Evolutionary conservation across 2,329 filamentous ascomycete genomes (phyloP).

Genomic region (Fusarium nanum): DNA sequence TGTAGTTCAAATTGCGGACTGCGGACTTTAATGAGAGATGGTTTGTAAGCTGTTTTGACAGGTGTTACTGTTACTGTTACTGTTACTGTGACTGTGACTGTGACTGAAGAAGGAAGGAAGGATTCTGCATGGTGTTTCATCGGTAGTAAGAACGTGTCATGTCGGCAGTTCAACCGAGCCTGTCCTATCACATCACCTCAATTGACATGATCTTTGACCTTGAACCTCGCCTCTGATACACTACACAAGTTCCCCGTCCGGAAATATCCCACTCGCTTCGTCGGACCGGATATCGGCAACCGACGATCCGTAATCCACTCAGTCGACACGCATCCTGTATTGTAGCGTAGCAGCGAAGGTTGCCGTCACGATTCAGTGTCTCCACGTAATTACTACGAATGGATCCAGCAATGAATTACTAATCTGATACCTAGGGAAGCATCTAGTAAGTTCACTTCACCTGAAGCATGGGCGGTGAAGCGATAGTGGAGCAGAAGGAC

Average conservation of each 20-base stretch:
- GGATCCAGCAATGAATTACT: slow-evolving; percentile 17
- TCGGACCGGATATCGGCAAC: slow-evolving; percentile 23
- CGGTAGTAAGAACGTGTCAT: background rate
- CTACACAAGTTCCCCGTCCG: background rate
- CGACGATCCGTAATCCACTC: slow-evolving; percentile 19
- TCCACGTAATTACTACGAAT: background rate
- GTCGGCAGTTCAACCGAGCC: background rate
- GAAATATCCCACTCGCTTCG: slow-evolving; percentile 4
- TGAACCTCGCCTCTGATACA: background rate
- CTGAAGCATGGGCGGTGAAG: slow-evolving; percentile 26
- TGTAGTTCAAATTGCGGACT: background rate
- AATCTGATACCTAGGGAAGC: slow-evolving; percentile 27
- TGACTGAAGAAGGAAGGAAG: background rate
- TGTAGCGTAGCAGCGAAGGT: background rate
- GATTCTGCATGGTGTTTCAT: background rate
- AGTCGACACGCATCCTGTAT: slow-evolving; percentile 5
- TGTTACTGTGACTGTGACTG: background rate
- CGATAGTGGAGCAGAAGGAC: background rate
- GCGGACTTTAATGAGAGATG: background rate
- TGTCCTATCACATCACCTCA: background rate
- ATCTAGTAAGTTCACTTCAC: slow-evolving; percentile 25
- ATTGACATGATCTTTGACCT: background rate
- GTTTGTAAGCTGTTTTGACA: slow-evolving; percentile 16
- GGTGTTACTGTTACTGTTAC: background rate
- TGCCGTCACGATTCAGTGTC: background rate